A percentile compares a stretch with the other conserved stretches of the same genome.
Evolutionary conservation across 2,329 filamentous ascomycete species (phyloP).

Genomic region (Amphichorda felina): DNA sequence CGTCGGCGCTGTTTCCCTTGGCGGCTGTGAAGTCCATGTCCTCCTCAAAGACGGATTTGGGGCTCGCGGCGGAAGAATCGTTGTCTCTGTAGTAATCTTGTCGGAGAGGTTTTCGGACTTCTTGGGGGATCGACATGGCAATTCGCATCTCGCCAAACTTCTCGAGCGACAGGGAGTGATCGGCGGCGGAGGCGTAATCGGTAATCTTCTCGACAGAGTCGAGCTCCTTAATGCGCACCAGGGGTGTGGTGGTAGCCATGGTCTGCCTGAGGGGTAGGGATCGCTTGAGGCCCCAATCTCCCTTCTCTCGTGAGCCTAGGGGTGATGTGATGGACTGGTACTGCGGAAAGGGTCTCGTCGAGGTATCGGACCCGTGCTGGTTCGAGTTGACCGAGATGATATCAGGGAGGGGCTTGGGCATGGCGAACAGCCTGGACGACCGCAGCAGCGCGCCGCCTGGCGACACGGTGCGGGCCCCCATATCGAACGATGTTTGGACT

Average conservation of each 20-base stretch:
- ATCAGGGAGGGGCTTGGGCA: conserved; percentile 63
- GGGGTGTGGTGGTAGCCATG: conserved; percentile 57
- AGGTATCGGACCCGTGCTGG: conserved; percentile 10
- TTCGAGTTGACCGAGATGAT: conserved; percentile 35
- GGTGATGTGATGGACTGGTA: conserved; percentile 75
- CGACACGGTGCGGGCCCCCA: conserved; percentile 30
- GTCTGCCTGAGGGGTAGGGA: conserved; percentile 68
- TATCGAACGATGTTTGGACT: conserved; percentile 11
- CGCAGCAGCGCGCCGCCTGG: conserved; percentile 63
- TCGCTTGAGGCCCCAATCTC: conserved; percentile 91
- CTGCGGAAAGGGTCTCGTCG: conserved; percentile 67
- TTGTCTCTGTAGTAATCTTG: conserved; percentile 8
- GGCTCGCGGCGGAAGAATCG: background rate
- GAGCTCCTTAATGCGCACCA: conserved; percentile 64
- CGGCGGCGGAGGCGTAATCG: conserved; percentile 72
- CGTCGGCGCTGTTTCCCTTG: conserved; percentile 16
- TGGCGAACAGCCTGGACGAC: conserved; percentile 78
- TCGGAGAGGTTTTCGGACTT: background rate
- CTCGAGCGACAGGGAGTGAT: conserved; percentile 67
- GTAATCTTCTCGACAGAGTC: conserved; percentile 84
- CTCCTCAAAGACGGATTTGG: conserved; percentile 46
- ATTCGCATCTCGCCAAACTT: conserved; percentile 81
- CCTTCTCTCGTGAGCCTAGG: conserved; percentile 55
- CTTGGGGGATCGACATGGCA: conserved; percentile 46
- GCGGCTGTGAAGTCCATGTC: conserved; percentile 39